These are phyloP conservation scores for Aphanomyces euteiches DNA, from an alignment of 352 stramenopile species.

Conservation along the genomic window DNA sequence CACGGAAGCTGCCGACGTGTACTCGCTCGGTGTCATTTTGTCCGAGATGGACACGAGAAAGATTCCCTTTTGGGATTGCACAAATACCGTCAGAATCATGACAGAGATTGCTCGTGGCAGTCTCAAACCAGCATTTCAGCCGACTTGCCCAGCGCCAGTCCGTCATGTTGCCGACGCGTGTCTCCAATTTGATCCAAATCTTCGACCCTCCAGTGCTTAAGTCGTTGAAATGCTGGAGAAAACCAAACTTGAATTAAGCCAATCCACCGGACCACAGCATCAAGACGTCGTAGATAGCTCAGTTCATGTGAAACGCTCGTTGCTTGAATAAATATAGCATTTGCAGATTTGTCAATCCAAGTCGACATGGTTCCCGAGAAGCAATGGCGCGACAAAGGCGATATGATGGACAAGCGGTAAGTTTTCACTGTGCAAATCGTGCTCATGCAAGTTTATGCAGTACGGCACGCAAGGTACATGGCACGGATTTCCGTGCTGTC, in stretches of 20 bases:
- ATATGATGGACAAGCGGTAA: constrained; percentile 77
- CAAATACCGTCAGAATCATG: constrained; percentile 75
- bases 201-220: constrained; percentile 66
- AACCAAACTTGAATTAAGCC: not conserved
- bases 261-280: too few species aligned
- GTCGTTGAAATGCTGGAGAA: constrained; percentile 43
- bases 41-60: constrained; percentile 81
- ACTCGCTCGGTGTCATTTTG: constrained; percentile 85
- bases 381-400: constrained; percentile 53
- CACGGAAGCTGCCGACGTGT: constrained; percentile 80
- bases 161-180: constrained; percentile 72
- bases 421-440: constrained; percentile 1
- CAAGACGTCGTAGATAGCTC: too few species aligned
- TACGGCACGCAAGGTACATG: constrained; percentile 65
- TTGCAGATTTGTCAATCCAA: too few species aligned
- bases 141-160: constrained; percentile 48
- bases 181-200: constrained; percentile 76
- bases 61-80: constrained; percentile 81
- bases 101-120: constrained; percentile 73
- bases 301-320: too few species aligned
- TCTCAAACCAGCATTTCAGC: constrained; percentile 64
- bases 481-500: constrained; percentile 47
- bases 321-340: too few species aligned
- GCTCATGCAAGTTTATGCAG: constrained; percentile 31
- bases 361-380: constrained; percentile 55